Percentiles rank a stretch among this genome's conserved stretches.
Conservation (phyloP, 2,329 filamentous ascomycete species). For the Diplocarpon rosae region DNA sequence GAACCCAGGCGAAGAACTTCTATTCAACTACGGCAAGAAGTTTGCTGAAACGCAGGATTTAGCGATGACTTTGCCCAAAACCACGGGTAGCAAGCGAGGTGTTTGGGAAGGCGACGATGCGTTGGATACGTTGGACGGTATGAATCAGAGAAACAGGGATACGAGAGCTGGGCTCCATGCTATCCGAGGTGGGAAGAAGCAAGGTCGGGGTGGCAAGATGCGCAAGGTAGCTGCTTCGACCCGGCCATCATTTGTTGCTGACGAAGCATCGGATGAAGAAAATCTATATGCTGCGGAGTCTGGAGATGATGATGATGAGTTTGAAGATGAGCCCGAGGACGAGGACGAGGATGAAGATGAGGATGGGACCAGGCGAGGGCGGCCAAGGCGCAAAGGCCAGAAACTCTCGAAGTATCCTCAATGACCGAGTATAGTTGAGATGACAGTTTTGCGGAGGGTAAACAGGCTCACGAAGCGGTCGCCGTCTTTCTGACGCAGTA, state of each 20-base stretch:
- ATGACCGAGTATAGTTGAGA: too few species aligned
- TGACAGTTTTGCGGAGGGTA: too few species aligned
- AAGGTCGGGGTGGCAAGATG: slow-evolving; percentile 4
- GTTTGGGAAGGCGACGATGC: slow-evolving; percentile 17
- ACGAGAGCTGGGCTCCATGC: slow-evolving; percentile 9
- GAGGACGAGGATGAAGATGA: not conserved
- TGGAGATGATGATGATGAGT: not conserved
- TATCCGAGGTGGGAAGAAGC: slow-evolving; percentile 6
- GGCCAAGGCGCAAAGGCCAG: not conserved
- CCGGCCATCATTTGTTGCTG: not conserved
- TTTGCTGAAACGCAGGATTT: slow-evolving; percentile 43
- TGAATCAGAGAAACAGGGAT: slow-evolving; percentile 8
- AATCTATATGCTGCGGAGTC: not conserved
- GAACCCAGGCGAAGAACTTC: slow-evolving; percentile 61
- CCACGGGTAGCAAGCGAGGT: slow-evolving; percentile 13
- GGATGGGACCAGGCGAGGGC: not conserved
- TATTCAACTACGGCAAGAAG: slow-evolving; percentile 70
- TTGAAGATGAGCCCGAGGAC: not conserved
- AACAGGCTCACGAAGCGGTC: too few species aligned
- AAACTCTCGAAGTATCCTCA: not conserved
- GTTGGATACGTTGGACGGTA: slow-evolving; percentile 18
- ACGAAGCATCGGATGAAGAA: not conserved
- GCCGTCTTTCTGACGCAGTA: too few species aligned
- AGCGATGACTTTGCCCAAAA: slow-evolving; percentile 34
- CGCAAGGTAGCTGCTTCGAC: slow-evolving; percentile 3